A percentile compares a stretch with the other conserved stretches of the same genome.
Conservation (phyloP, 2,329 filamentous ascomycete species). For the Geosmithia putterillii region DNA sequence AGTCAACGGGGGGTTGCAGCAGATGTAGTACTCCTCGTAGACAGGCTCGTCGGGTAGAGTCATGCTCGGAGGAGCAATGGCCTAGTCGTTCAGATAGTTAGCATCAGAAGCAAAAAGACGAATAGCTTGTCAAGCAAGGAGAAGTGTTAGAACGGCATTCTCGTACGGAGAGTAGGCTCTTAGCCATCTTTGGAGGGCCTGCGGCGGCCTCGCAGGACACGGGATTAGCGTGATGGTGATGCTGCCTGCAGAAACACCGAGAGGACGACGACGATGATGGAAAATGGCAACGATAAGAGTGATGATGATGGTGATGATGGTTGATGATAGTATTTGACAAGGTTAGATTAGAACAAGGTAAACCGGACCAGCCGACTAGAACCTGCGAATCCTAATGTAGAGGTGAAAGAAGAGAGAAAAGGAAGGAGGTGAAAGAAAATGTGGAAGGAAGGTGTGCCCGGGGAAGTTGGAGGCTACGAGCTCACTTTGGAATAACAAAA, state of each 20-base stretch:
- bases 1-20: constrained; percentile 20
- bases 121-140: neutral
- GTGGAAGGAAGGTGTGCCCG: neutral
- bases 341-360: neutral
- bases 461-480: neutral
- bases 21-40: constrained; percentile 18
- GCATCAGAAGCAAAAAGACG: neutral
- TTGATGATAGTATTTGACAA: neutral
- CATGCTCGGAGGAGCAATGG: neutral
- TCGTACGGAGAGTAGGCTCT: too few relatives aligned
- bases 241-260: too few relatives aligned
- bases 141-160: too few relatives aligned
- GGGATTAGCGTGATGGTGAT: too few relatives aligned
- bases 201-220: too few relatives aligned
- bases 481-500: neutral
- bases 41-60: neutral
- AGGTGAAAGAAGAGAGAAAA: constrained; percentile 1
- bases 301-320: neutral
- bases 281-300: neutral
- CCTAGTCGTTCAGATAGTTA: neutral
- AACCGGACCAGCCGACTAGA: too few relatives aligned
- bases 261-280: too few relatives aligned
- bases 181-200: too few relatives aligned
- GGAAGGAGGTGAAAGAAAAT: constrained; percentile 1
- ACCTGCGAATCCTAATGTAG: too few relatives aligned